Conservation (phyloP, 2,329 filamentous ascomycete genomes). For the Fusarium nisikadoi region DNA sequence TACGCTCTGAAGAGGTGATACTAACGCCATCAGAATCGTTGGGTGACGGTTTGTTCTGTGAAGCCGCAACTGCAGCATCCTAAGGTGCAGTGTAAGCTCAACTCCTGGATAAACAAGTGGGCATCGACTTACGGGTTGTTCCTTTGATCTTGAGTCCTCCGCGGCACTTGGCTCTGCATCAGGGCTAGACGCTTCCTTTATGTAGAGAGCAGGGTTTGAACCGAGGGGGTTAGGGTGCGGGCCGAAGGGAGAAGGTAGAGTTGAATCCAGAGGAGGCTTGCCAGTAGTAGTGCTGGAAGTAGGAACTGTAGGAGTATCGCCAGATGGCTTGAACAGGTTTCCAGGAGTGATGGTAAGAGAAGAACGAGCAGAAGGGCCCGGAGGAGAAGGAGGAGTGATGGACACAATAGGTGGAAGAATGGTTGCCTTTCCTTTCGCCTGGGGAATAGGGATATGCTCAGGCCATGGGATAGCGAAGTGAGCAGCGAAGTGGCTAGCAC, state of each 20-base stretch:
- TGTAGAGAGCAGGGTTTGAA: background rate
- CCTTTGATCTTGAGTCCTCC: background rate
- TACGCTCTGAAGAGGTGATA: background rate
- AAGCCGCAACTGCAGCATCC: background rate
- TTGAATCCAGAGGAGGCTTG: background rate
- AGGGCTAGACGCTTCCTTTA: background rate
- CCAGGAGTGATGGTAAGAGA: background rate
- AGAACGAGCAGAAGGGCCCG: background rate
- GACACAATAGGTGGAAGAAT: background rate
- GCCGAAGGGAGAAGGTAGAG: background rate
- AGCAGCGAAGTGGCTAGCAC: constrained; percentile 42
- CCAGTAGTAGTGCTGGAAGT: background rate
- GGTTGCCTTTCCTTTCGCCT: background rate
- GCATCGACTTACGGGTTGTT: background rate
- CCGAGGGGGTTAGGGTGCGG: background rate
- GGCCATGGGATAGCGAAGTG: constrained; percentile 69
- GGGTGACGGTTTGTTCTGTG: background rate
- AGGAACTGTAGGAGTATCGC: background rate
- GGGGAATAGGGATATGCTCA: constrained; percentile 2
- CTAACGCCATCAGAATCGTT: background rate
- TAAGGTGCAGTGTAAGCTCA: background rate
- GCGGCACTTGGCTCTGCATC: too few relatives aligned
- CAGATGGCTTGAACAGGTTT: background rate
- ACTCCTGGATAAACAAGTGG: fast-evolving
- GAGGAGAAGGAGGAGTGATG: background rate